phyloP scores from a whole-genome alignment of 257 asterid species.

The Scutellaria galericulata region DNA sequence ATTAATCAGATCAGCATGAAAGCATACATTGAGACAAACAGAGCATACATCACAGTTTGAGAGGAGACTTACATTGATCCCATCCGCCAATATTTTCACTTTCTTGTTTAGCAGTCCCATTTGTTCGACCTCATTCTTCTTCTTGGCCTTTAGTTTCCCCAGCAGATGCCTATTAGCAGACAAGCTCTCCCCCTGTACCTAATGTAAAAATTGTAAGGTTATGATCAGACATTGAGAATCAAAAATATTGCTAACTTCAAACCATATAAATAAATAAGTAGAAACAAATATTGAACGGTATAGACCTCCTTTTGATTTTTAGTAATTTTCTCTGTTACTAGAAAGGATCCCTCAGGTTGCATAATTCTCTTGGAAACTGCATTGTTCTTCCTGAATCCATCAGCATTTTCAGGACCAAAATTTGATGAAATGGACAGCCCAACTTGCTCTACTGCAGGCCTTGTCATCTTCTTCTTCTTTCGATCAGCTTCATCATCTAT shows the following conservation, averaged over 20 bases:
- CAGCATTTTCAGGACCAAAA: constrained; percentile 58
- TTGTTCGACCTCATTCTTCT: constrained; percentile 65
- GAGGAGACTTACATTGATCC: constrained; percentile 67
- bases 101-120: constrained; percentile 68
- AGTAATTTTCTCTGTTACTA: constrained; percentile 47
- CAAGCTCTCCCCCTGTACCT: constrained; percentile 68
- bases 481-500: constrained; percentile 86
- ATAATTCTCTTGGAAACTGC: constrained; percentile 52
- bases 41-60: constrained; percentile 26
- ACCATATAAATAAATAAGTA: not conserved
- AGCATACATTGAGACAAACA: not conserved
- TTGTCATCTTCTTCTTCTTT: constrained; percentile 81
- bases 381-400: constrained; percentile 55
- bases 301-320: constrained; percentile 69
- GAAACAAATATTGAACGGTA: constrained; percentile 14
- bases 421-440: constrained; percentile 55
- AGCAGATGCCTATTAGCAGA: constrained; percentile 53
- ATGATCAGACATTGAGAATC: constrained; percentile 18
- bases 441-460: constrained; percentile 54
- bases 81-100: constrained; percentile 86
- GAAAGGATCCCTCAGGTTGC: constrained; percentile 54
- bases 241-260: constrained; percentile 15
- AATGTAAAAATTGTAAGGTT: constrained; percentile 16
- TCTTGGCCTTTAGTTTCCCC: constrained; percentile 80
- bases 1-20: not conserved